Base-by-base conservation (phyloP, 495 filamentous ascomycete species). In the Daldinia vernicosa region DNA sequence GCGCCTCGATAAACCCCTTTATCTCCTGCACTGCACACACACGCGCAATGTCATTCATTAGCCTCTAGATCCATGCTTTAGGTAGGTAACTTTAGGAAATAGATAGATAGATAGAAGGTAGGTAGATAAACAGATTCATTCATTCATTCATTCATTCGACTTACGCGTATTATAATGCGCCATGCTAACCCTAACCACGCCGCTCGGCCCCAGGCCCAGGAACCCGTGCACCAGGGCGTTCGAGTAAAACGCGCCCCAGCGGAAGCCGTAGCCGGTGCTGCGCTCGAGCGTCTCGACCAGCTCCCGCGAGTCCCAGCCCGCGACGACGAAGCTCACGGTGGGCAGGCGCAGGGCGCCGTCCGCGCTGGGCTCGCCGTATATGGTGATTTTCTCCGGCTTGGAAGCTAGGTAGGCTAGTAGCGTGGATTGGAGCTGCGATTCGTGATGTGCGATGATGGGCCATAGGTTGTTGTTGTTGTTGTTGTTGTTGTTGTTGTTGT, bases 161-260 rank as follows among this genome's bases (percentile, higher is more conserved):
- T 84, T 72, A 89, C 89, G 79, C 6, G 88, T 92, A 74, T 93
- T 94, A 80, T 93, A 93, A 81, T 92, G 90, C 76, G 90, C 84
- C 81, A 92, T 82, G 71, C 86, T 89, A 37, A 92, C 88, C 75
- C 91, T 85, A 15, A 91, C 84, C 19, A 93, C 88, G 1, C 90
- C 91, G 67, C 89, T 87, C 2, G 71, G 71, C 0, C 77, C 83
- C 60, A 92, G 67, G 2, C 84, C 85, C 30, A 92, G 75, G 7
- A 90, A 78, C n/a, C 90, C 86, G 43, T 84, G 69, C 9, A 88
- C 78, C 73, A 93, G 72, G 65, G 89, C 76, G 60, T 88, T 82
- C 55, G 85, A 88, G 76, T 93, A 92, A 74, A 92, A 92, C 59
- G 83, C 80, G 7, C 91, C 91, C 84, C 86, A 92, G 53, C 90